Percentiles rank a stretch among this genome's conserved stretches.
These are phyloP conservation scores for Apiotrichum laibachii DNA, from an alignment of 1,284 basidiomycete genomes.

Conservation along the genomic window DNA sequence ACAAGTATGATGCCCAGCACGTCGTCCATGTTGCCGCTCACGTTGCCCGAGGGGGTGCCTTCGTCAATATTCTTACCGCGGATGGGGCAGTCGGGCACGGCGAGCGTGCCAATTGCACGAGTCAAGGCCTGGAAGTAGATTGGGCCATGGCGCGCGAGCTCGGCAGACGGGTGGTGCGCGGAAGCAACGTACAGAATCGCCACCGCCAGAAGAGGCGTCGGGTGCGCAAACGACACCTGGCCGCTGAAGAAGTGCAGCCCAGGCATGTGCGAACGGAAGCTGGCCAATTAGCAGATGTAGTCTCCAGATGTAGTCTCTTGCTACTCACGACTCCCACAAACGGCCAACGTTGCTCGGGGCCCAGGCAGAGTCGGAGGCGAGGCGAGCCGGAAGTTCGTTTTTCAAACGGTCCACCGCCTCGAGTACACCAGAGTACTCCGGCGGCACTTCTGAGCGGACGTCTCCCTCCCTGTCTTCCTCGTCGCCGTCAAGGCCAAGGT, in stretches of 20 bases:
- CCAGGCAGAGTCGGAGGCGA: constrained; percentile 17
- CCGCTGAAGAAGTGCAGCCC: constrained; percentile 26
- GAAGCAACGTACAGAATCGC: constrained; percentile 24
- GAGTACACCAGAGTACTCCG: constrained; percentile 14
- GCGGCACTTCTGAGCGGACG: neutral
- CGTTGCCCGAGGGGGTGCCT: constrained; percentile 4
- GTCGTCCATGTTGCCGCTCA: constrained; percentile 24
- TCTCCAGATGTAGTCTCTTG: neutral
- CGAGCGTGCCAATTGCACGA: constrained; percentile 17
- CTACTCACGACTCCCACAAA: constrained; percentile 22
- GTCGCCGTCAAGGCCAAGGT: constrained; percentile 3
- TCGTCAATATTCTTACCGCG: constrained; percentile 4
- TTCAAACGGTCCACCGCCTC: constrained; percentile 16
- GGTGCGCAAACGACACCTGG: constrained; percentile 25
- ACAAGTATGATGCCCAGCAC: constrained; percentile 26
- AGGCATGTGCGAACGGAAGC: constrained; percentile 27
- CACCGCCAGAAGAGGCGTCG: constrained; percentile 23
- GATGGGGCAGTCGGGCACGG: constrained; percentile 18
- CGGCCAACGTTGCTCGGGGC: constrained; percentile 2
- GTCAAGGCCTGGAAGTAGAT: constrained; percentile 22
- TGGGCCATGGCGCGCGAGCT: constrained; percentile 19
- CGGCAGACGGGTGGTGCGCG: constrained; percentile 19
- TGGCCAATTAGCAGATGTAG: neutral
- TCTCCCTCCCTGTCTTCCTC: neutral
- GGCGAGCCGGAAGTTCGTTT: constrained; percentile 16